Evolutionary conservation across 169 alveolate species (phyloP).

Genomic region (Blepharisma undulans): DNA sequence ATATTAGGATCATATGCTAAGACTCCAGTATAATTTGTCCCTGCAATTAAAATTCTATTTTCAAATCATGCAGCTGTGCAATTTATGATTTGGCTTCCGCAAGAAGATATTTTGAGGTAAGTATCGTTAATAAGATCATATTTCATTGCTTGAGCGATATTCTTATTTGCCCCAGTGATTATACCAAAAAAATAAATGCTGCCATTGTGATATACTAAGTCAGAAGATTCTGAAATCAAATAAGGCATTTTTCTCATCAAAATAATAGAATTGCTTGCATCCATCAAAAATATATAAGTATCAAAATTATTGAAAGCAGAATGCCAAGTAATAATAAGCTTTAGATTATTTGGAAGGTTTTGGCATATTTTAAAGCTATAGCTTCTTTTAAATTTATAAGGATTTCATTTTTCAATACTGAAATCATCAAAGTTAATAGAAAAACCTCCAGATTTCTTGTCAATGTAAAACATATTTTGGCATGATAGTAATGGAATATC

Average conservation of each 20-base stretch:
- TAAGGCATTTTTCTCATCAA: background rate
- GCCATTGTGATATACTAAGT: background rate
- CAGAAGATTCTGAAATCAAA: background rate
- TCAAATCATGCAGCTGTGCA: background rate
- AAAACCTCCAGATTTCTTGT: background rate
- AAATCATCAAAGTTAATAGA: background rate
- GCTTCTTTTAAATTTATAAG: background rate
- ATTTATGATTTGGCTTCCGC: background rate
- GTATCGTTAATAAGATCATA: background rate
- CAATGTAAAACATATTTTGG: background rate
- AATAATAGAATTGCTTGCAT: background rate
- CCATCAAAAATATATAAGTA: background rate
- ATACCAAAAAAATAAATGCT: background rate
- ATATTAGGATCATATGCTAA: background rate
- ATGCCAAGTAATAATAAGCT: background rate
- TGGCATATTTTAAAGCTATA: background rate
- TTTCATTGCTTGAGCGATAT: background rate
- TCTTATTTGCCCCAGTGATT: background rate
- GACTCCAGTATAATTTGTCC: background rate
- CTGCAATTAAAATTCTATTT: background rate
- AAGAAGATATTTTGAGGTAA: background rate
- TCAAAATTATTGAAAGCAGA: background rate
- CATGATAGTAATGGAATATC: background rate
- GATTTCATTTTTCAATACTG: background rate
- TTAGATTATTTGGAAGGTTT: background rate